Evolutionary conservation across 2,329 filamentous ascomycete genomes (phyloP), one percentile per base, ranked within the genome.

Genomic region (Aspergillus unguis): DNA sequence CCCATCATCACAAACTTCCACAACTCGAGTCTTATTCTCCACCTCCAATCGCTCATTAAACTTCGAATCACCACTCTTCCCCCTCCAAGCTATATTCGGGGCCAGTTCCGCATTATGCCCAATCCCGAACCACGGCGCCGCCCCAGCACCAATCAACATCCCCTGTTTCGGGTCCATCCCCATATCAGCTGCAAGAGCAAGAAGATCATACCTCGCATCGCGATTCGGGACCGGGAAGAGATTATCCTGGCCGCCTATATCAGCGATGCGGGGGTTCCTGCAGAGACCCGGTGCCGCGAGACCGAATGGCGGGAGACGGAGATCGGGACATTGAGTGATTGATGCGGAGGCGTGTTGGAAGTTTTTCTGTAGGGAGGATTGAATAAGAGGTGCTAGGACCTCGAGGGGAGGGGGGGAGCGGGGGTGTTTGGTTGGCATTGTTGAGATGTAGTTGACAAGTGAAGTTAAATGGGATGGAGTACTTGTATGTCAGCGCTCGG

Each of bases 221-320:
- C 72, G 58, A 4, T 67, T 63, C 0, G 74, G 72, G 0, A 29
- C 43, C 0, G 75, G 75, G 8, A 68, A 66, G 0, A 77, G 65
- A 52, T 77, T 73, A 1, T 67, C 60, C 26, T 72, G 73, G 0
- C 75, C 77, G 4, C 77, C 76, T 23, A 79, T 62, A 44, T 79
- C 76, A 11, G 71, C 74, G 4, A 77, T 65, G 35, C 65, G 65
- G 31, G 69, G 62, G 3, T 66, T 65, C 1, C 77, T 75, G 4
- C 62, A 69, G 6, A 79, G 64, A 0, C 77, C 77, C 2, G 65
- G 48, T 3, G 67, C 65, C 2, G 45, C 43, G 10, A 54, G 48
- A n/a, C 38, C 37, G 44, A 51, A 54, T 2, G 52, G 52, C 1
- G 40, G 27, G 1, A 51, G 6, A 3, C 53, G 53, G 0, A 51